A percentile compares a stretch with the other conserved stretches of the same genome.
phyloP scores from a whole-genome alignment of 2,329 filamentous ascomycete genomes.

The Aspergillus melleus region DNA sequence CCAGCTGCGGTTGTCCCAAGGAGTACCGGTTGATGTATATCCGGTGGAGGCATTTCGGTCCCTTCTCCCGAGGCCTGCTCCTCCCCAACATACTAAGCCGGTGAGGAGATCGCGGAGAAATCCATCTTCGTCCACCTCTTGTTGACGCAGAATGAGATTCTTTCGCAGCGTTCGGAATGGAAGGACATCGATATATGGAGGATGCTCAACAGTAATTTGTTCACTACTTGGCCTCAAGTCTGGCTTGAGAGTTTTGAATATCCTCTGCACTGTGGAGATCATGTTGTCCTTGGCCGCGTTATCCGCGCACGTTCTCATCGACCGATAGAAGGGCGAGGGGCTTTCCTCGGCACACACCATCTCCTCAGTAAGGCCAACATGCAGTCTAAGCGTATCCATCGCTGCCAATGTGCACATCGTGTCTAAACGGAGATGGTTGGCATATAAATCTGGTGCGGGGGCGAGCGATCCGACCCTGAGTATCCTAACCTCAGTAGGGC shows the following conservation, averaged over 20 bases:
- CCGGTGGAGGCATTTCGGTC: slow-evolving; percentile 16
- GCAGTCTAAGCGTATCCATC: slow-evolving; percentile 15
- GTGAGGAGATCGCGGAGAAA: slow-evolving; percentile 17
- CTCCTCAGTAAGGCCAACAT: slow-evolving; percentile 26
- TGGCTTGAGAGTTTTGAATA: slow-evolving; percentile 20
- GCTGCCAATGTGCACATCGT: slow-evolving; percentile 27
- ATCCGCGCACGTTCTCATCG: background rate
- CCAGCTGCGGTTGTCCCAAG: slow-evolving; percentile 49
- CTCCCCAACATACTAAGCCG: slow-evolving; percentile 22
- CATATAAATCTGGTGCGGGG: slow-evolving; percentile 22
- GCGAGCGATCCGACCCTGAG: slow-evolving; percentile 14
- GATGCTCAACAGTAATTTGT: slow-evolving; percentile 21
- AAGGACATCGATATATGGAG: slow-evolving; percentile 21
- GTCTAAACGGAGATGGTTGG: slow-evolving; percentile 29
- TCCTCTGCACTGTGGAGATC: slow-evolving; percentile 12
- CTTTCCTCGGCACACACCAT: slow-evolving; percentile 25
- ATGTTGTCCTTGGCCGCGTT: slow-evolving; percentile 8
- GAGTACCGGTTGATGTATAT: slow-evolving; percentile 33
- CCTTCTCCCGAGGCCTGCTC: slow-evolving; percentile 13
- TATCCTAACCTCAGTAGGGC: slow-evolving; percentile 8
- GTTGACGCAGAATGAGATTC: slow-evolving; percentile 15
- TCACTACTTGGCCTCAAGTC: slow-evolving; percentile 20
- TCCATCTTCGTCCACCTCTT: slow-evolving; percentile 20
- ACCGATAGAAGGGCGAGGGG: slow-evolving; percentile 29
- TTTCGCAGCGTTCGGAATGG: slow-evolving; percentile 20